Percentiles rank a stretch among this genome's conserved stretches.
phyloP scores from a whole-genome alignment of 2,329 filamentous ascomycete genomes.

The Cytospora leucostoma region DNA sequence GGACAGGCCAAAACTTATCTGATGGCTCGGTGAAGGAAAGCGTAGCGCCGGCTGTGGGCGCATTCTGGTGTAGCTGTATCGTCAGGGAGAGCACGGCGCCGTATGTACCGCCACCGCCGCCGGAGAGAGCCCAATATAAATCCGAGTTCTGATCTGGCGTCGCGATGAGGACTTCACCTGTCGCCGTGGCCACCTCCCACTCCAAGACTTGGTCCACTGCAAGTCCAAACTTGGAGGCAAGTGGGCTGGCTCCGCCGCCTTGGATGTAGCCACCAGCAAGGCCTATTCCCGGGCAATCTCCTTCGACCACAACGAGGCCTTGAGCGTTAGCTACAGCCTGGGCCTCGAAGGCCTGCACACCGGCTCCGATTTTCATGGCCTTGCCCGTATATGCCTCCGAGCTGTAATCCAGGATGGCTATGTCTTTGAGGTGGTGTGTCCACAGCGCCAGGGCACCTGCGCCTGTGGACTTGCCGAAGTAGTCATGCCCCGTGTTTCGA shows the following conservation, averaged over 20 bases:
- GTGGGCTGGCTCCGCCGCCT: conserved; percentile 50
- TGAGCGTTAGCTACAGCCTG: conserved; percentile 40
- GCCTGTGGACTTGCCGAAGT: conserved; percentile 54
- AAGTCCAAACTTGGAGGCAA: conserved; percentile 48
- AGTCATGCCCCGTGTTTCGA: conserved; percentile 54
- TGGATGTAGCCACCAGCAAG: conserved; percentile 53
- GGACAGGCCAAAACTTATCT: neutral
- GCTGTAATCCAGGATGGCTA: conserved; percentile 33
- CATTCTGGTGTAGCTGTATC: conserved; percentile 42
- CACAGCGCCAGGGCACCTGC: conserved; percentile 50
- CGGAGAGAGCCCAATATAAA: conserved; percentile 54
- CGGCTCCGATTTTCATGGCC: conserved; percentile 52
- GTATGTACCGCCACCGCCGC: conserved; percentile 52
- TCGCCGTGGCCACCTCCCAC: conserved; percentile 46
- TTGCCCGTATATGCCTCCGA: conserved; percentile 46
- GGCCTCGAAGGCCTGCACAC: conserved; percentile 48
- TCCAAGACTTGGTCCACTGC: conserved; percentile 51
- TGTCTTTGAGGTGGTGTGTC: conserved; percentile 49
- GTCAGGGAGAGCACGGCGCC: conserved; percentile 51
- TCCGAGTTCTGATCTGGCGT: conserved; percentile 44
- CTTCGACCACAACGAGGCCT: conserved; percentile 46
- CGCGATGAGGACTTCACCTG: conserved; percentile 43
- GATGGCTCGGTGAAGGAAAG: conserved; percentile 3
- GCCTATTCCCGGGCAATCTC: conserved; percentile 48
- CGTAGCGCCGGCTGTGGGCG: conserved; percentile 1